phyloP scores from a whole-genome alignment of 148 eudicot genomes.

The Oxyria digyna region DNA sequence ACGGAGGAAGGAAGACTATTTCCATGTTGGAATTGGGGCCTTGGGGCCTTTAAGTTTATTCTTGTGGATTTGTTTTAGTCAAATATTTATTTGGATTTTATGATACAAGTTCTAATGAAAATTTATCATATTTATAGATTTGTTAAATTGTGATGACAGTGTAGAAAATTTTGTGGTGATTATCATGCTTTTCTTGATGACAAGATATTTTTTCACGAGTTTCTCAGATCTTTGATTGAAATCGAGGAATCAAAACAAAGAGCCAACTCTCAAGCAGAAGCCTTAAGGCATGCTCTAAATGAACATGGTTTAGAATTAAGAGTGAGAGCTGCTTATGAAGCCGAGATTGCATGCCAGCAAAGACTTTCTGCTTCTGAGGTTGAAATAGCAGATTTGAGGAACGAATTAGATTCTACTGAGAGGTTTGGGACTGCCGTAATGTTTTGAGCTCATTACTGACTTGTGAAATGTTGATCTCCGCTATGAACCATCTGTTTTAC shows the following conservation, averaged over 20 bases:
- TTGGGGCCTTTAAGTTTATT: not conserved
- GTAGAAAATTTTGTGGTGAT: not conserved
- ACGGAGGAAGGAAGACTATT: too few species aligned
- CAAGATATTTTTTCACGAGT: not conserved
- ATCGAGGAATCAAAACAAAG: constrained; percentile 78
- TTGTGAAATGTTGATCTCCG: not conserved
- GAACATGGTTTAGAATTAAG: constrained; percentile 87
- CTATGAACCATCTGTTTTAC: not conserved
- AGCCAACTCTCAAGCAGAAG: constrained; percentile 57
- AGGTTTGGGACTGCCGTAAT: constrained; percentile 33
- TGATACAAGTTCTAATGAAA: not conserved
- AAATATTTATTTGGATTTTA: not conserved
- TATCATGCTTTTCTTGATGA: not conserved
- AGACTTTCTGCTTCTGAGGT: constrained; percentile 79
- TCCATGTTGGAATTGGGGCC: not conserved
- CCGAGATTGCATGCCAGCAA: constrained; percentile 79
- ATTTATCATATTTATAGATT: not conserved
- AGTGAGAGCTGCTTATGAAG: constrained; percentile 90
- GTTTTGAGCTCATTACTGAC: too few species aligned
- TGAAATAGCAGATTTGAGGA: constrained; percentile 76
- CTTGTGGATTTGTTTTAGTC: not conserved
- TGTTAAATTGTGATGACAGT: not conserved
- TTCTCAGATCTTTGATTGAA: constrained; percentile 44
- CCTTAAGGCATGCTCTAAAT: constrained; percentile 52
- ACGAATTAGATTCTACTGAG: constrained; percentile 64